These are phyloP conservation scores for Tranzscheliella williamsii DNA, from an alignment of 1,284 basidiomycete species.

Conservation along the genomic window DNA sequence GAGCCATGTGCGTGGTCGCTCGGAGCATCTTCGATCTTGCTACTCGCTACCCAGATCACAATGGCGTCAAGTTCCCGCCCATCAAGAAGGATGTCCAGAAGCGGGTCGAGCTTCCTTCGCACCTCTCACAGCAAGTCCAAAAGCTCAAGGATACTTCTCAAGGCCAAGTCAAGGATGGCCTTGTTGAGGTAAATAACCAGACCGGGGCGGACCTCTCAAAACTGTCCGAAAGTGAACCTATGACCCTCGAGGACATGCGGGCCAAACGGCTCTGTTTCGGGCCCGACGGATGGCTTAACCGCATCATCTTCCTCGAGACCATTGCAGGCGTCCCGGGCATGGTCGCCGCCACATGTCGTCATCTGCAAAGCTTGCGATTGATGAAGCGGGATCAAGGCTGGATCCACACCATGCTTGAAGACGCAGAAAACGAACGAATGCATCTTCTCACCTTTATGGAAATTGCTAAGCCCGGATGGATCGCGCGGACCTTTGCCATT, in stretches of 20 bases:
- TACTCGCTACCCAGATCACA: constrained; percentile 46
- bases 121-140: constrained; percentile 16
- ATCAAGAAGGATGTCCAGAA: constrained; percentile 30
- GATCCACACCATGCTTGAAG: constrained; percentile 51
- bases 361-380: constrained; percentile 62
- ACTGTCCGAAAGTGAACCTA: constrained; percentile 6
- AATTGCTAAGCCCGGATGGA: constrained; percentile 29
- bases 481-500: constrained; percentile 20
- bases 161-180: neutral
- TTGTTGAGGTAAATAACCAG: constrained; percentile 7
- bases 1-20: constrained; percentile 39
- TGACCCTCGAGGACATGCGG: constrained; percentile 49
- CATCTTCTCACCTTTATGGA: constrained; percentile 45
- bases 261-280: constrained; percentile 42
- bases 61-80: constrained; percentile 29
- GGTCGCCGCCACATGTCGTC: constrained; percentile 84
- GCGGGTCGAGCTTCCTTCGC: constrained; percentile 25
- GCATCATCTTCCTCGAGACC: constrained; percentile 62
- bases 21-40: constrained; percentile 44
- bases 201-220: constrained; percentile 7
- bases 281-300: constrained; percentile 46
- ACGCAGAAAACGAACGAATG: constrained; percentile 53
- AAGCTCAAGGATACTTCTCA: constrained; percentile 7
- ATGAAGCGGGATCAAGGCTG: constrained; percentile 50
- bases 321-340: constrained; percentile 85